Conservation (phyloP, 805 yeast species). For the Candida tallmaniae region DNA sequence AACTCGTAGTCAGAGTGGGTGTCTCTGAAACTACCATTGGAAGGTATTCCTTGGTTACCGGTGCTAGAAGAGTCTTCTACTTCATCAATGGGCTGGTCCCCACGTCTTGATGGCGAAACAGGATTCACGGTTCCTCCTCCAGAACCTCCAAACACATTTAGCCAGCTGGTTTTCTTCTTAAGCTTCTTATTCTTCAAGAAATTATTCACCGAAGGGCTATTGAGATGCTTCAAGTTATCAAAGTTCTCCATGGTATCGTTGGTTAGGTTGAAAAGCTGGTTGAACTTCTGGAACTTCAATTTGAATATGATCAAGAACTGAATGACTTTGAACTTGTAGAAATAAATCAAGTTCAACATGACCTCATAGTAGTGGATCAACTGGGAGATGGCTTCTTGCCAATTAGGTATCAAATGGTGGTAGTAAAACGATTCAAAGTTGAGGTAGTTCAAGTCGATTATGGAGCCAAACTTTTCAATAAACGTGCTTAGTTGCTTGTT, state of each 20-base stretch:
- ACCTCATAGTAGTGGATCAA: slow-evolving; percentile 41
- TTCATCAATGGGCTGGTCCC: background rate
- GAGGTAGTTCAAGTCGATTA: slow-evolving; percentile 46
- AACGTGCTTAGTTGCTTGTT: slow-evolving; percentile 20
- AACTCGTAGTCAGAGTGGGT: background rate
- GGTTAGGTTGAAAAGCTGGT: slow-evolving; percentile 27
- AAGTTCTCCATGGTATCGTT: slow-evolving; percentile 16
- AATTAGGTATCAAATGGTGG: slow-evolving; percentile 32
- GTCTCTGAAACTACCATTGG: too few species aligned
- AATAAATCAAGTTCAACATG: slow-evolving; percentile 42
- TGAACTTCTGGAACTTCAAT: slow-evolving; percentile 34
- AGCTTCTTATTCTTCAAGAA: slow-evolving; percentile 30
- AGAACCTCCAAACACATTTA: slow-evolving; percentile 37
- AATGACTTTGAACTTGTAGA: slow-evolving; percentile 48
- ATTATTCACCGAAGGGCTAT: slow-evolving; percentile 35
- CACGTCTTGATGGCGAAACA: too few species aligned
- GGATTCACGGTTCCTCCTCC: background rate
- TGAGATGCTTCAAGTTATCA: slow-evolving; percentile 28
- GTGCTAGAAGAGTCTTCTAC: background rate
- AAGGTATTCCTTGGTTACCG: background rate
- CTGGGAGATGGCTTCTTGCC: slow-evolving; percentile 51
- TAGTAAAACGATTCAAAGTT: slow-evolving; percentile 43
- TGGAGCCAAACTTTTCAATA: slow-evolving; percentile 51
- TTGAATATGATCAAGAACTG: slow-evolving; percentile 42
- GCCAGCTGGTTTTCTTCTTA: slow-evolving; percentile 33